These are phyloP conservation scores for Phyllosticta citribraziliensis DNA, from an alignment of 2,329 filamentous ascomycete genomes.

Conservation along the genomic window DNA sequence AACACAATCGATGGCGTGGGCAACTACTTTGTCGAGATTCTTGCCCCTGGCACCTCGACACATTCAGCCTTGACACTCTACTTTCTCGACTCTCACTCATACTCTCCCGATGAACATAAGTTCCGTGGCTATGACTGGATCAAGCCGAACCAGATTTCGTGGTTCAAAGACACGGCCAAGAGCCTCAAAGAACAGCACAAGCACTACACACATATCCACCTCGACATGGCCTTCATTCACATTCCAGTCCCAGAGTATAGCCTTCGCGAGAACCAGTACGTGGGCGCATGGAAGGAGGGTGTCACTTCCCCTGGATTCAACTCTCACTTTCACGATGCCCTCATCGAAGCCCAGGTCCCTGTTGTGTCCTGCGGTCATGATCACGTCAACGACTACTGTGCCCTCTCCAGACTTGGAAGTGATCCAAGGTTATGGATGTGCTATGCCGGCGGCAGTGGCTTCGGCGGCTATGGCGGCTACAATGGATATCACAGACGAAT, in stretches of 20 bases:
- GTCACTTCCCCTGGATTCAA: conserved; percentile 86
- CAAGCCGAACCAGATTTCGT: conserved; percentile 85
- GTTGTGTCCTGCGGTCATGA: conserved; percentile 92
- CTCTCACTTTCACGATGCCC: conserved; percentile 81
- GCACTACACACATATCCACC: conserved; percentile 82
- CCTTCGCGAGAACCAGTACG: conserved; percentile 45
- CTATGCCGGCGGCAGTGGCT: conserved; percentile 83
- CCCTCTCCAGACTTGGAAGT: conserved; percentile 46
- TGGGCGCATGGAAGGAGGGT: conserved; percentile 69
- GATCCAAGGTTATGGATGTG: conserved; percentile 81
- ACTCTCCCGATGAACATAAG: conserved; percentile 78
- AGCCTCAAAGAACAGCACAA: conserved; percentile 56
- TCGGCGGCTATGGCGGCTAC: conserved; percentile 92
- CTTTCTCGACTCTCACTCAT: conserved; percentile 84
- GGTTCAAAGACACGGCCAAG: conserved; percentile 76
- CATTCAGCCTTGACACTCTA: conserved; percentile 94
- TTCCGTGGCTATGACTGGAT: conserved; percentile 97
- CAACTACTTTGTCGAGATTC: conserved; percentile 88
- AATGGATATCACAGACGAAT: conserved; percentile 74
- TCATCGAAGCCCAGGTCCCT: conserved; percentile 75
- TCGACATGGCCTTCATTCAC: conserved; percentile 95
- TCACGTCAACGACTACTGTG: conserved; percentile 95
- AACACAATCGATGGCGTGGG: conserved; percentile 79
- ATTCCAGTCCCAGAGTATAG: conserved; percentile 90
- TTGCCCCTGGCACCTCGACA: conserved; percentile 66